Base-by-base conservation (phyloP, 331 rosid genomes). In the Prunus yedoensis region DNA sequence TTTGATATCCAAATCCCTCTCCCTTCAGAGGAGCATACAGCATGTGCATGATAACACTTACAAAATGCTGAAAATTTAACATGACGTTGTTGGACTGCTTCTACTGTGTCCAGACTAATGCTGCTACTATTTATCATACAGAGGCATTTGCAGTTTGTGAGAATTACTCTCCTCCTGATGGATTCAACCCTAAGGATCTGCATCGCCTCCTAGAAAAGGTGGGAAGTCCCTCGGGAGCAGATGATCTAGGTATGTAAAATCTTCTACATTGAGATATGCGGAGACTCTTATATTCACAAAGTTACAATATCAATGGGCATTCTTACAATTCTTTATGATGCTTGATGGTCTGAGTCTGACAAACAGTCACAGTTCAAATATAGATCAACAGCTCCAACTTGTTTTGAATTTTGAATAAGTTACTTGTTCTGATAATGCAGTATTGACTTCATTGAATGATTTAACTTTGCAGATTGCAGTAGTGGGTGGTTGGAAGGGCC, bases 91-190 rank as follows among this genome's bases (percentile, higher is more conserved):
- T 28, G 35, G 38, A 15, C 43, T 35, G 46, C 51, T 21, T 63
- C 27, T 73, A 7, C 25, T 25, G 21, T 66, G 32, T 47, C n/a
- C n/a, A 41, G 63, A 66, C 85, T 85, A 70, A 78, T 77, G 53
- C 72, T 64, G 66, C 1, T 12, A 28, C 50, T 46, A 76, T 75
- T 23, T 41, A n/a, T 41, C 78, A 18, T 84, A 59, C 96, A 92
- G 98, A 95, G 89, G 97, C 99, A 43, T 95, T 95, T 87, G 99
- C 98, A 60, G 94, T 95, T 58, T 95, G 98, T 43, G 98, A 92
- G 83, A 90, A 95, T 79, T 95, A 92, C 81, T 88, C 94, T 43
- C 97, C 99, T 83, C 97, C 97, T 0, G 96, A 85, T 81, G 97
- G 93, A 75, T 95, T 95, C 89, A 83, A 89, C 77, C 94, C 96